phyloP scores from a whole-genome alignment of 257 asterid genomes.

The Nicotiana paniculata region DNA sequence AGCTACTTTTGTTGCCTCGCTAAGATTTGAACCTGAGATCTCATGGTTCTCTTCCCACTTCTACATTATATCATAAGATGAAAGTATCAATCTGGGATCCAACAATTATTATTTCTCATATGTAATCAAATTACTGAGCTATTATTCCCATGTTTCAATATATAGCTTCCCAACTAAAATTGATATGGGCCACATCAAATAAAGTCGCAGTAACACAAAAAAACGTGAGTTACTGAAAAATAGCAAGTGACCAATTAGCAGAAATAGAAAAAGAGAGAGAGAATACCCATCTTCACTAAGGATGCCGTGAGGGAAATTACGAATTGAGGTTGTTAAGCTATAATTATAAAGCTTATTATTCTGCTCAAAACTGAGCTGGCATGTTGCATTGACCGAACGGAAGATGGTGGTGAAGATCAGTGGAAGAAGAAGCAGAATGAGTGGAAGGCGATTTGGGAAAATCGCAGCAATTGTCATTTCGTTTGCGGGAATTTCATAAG shows the following conservation, averaged over 20 bases:
- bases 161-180: not conserved
- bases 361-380: constrained; percentile 63
- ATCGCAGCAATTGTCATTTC: constrained; percentile 34
- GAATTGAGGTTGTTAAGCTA: constrained; percentile 57
- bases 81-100: not conserved
- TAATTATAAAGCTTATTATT: constrained; percentile 58
- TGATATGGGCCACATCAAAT: not conserved
- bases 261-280: not conserved
- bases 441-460: constrained; percentile 16
- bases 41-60: not conserved
- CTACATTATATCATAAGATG: not conserved
- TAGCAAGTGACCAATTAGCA: not conserved
- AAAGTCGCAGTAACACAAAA: not conserved
- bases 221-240: not conserved
- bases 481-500: constrained; percentile 24
- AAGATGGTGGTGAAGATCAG: constrained; percentile 29
- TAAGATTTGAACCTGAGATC: too few species aligned
- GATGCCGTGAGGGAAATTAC: constrained; percentile 69
- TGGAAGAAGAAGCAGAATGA: constrained; percentile 14
- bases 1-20: too few species aligned
- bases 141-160: not conserved
- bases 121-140: not conserved
- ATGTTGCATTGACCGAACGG: constrained; percentile 39
- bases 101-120: not conserved
- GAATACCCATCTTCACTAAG: constrained; percentile 96